These are phyloP conservation scores for Exophiala aquamarina DNA, from an alignment of 2,329 filamentous ascomycete species.

Conservation along the genomic window DNA sequence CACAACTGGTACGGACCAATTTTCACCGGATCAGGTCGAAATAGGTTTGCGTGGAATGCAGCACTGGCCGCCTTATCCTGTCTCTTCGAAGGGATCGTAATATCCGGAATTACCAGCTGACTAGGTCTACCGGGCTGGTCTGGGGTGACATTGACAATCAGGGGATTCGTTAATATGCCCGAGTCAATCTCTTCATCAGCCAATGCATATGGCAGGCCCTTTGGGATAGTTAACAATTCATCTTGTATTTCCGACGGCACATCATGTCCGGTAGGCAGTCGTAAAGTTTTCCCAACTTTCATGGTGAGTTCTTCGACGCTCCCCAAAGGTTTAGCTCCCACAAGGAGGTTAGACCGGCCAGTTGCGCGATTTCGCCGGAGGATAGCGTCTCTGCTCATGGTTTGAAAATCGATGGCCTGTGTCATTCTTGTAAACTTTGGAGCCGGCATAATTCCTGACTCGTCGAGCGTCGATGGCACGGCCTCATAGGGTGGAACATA, in stretches of 20 bases:
- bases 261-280: constrained; percentile 11
- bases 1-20: constrained; percentile 16
- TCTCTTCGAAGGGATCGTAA: constrained; percentile 19
- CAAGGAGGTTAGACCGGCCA: constrained; percentile 26
- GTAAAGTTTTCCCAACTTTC: constrained; percentile 14
- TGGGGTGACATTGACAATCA: constrained; percentile 34
- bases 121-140: constrained; percentile 1
- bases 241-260: constrained; percentile 11
- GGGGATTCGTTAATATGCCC: constrained; percentile 37
- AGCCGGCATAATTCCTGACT: constrained; percentile 53
- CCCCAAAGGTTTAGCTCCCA: not conserved
- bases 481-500: constrained; percentile 64
- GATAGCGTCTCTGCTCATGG: constrained; percentile 57
- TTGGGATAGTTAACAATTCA: constrained; percentile 18
- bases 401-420: constrained; percentile 60
- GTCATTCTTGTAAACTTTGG: constrained; percentile 71
- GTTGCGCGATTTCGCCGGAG: constrained; percentile 36
- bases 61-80: constrained; percentile 11
- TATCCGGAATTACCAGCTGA: constrained; percentile 16
- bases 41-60: constrained; percentile 19
- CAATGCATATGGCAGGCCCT: constrained; percentile 39
- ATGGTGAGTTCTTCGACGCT: not conserved
- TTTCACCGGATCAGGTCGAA: constrained; percentile 6
- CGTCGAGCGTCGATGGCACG: constrained; percentile 28
- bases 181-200: constrained; percentile 29